Evolutionary conservation across 2,329 filamentous ascomycete genomes (phyloP), one percentile per base, ranked within the genome.

Genomic region (Phialocephala sp.): DNA sequence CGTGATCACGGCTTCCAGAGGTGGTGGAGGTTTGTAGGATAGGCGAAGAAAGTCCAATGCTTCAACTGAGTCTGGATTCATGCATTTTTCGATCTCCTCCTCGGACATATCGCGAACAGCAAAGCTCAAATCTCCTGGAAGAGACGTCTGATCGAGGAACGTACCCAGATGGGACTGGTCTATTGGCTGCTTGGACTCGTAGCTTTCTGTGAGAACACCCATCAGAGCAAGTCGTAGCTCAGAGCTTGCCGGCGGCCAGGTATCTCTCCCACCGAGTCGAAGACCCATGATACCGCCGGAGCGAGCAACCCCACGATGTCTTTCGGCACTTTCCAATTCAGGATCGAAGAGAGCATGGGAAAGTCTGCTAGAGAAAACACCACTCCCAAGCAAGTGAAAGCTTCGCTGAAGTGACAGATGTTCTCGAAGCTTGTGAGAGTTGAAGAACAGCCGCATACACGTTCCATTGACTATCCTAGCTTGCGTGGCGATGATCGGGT

Each of bases 11-110:
- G 88, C 82, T 47, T 89, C 83, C 0, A 98, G 81, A 0, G 92
- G 87, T 0, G 85, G 77, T 0, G 93, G 90, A 0, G 93, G 84
- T 47, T 90, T 91, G 78, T 97, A 98, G 55, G 93, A 91, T 8
- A 99, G 81, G 1, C 92, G 88, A 18, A 99, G 82, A 74, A 99
- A 98, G 77, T 98, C 95, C n/a, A 98, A 83, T 0, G 95, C 95
- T 75, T 94, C 89, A 20, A 98, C 84, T 0, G 90, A 91, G 74
- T 92, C 86, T 0, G 93, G 89, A 72, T 98, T 87, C 83, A 96
- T 89, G 77, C 93, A 94, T 68, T 85, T 88, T 60, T 93, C 87
- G 57, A 97, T 91, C 71, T 97, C 93, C 56, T 90, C 89, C 8
- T 88, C 83, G 0, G 89, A 85, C 68, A 98, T 83, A 71, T 94